Percentiles rank a stretch among this genome's conserved stretches.
Evolutionary conservation across 2,329 filamentous ascomycete species (phyloP).

Genomic region (Aspergillus awamori): DNA sequence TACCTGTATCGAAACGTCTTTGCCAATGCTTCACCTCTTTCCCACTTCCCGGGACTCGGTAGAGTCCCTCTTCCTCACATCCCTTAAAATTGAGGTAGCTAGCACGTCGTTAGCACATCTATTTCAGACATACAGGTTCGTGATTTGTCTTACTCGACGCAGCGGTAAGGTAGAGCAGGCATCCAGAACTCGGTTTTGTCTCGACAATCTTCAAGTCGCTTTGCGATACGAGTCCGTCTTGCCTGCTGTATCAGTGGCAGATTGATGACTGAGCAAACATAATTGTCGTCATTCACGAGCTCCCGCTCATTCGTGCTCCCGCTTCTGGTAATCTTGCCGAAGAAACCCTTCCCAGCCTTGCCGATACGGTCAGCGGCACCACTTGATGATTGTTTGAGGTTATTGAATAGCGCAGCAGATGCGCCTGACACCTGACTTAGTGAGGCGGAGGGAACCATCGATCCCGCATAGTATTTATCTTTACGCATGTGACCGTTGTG

Average conservation of each 20-base stretch:
- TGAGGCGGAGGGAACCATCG: slow-evolving; percentile 49
- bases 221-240: slow-evolving; percentile 86
- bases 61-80: slow-evolving; percentile 89
- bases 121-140: neutral
- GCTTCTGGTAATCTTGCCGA: slow-evolving; percentile 74
- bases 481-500: slow-evolving; percentile 33
- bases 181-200: slow-evolving; percentile 99
- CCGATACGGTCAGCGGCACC: slow-evolving; percentile 71
- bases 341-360: slow-evolving; percentile 79
- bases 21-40: slow-evolving; percentile 94
- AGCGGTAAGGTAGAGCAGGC: slow-evolving; percentile 92
- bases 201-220: slow-evolving; percentile 79
- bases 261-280: slow-evolving; percentile 82
- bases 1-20: slow-evolving; percentile 82
- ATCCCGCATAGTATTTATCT: slow-evolving; percentile 37
- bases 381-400: slow-evolving; percentile 70
- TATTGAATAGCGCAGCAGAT: slow-evolving; percentile 69
- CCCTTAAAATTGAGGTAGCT: slow-evolving; percentile 91
- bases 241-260: slow-evolving; percentile 85
- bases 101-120: slow-evolving; percentile 22
- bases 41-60: slow-evolving; percentile 87
- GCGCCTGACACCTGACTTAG: slow-evolving; percentile 56
- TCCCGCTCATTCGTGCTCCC: slow-evolving; percentile 69
- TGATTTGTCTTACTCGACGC: slow-evolving; percentile 70
- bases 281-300: slow-evolving; percentile 77